These are phyloP conservation scores for Podaxis pistillaris DNA, from an alignment of 768 basidiomycete species.

Conservation along the genomic window DNA sequence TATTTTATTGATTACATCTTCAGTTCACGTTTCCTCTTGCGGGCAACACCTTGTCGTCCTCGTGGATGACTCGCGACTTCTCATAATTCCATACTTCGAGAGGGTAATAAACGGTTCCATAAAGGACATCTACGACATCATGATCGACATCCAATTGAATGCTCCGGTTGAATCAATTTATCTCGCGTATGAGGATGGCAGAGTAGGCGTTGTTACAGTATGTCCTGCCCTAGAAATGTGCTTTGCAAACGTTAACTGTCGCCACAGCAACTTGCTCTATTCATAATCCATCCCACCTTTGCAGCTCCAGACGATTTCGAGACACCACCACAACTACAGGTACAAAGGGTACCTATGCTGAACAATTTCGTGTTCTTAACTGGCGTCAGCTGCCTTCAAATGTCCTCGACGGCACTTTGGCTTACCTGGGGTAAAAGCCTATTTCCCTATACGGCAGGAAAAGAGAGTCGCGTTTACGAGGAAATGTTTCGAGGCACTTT, in stretches of 20 bases:
- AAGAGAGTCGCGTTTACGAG: not conserved
- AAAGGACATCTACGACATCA: constrained; percentile 28
- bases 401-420: constrained; percentile 52
- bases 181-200: constrained; percentile 42
- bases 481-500: not conserved
- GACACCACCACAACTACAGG: constrained; percentile 10
- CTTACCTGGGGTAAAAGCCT: constrained; percentile 34
- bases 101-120: constrained; percentile 25
- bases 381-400: constrained; percentile 50
- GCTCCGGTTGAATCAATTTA: constrained; percentile 39
- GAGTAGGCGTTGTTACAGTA: constrained; percentile 50
- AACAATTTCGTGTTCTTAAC: constrained; percentile 29
- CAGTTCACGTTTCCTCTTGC: constrained; percentile 47
- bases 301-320: not conserved
- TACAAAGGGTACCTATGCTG: constrained; percentile 20
- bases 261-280: constrained; percentile 23
- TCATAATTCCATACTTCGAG: constrained; percentile 44
- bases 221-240: constrained; percentile 15
- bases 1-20: not conserved
- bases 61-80: constrained; percentile 31
- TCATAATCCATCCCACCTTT: constrained; percentile 23
- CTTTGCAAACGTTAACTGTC: constrained; percentile 6
- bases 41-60: constrained; percentile 45
- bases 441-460: too few relatives aligned
- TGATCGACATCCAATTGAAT: constrained; percentile 40